A percentile compares a stretch with the other conserved stretches of the same genome.
Evolutionary conservation across 129 eudicot species (phyloP).

Genomic region (Helichrysum umbraculigerum): DNA sequence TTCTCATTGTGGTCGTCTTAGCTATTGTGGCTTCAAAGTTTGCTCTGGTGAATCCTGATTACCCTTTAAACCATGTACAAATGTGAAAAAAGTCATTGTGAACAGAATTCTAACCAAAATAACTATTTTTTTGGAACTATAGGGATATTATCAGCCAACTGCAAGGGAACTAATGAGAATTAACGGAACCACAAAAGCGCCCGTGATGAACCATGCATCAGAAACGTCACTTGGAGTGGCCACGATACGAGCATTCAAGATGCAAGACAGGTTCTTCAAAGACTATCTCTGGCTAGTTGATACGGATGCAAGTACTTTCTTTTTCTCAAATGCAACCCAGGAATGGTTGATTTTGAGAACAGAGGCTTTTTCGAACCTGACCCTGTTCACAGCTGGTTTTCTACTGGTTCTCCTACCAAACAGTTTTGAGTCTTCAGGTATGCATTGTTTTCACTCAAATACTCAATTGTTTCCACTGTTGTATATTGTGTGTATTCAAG

Average conservation of each 20-base stretch:
- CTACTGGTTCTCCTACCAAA: conserved; percentile 57
- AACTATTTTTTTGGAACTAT: background rate
- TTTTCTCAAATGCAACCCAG: conserved; percentile 63
- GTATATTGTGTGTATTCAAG: background rate
- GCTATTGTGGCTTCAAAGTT: conserved; percentile 51
- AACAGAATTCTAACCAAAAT: no score
- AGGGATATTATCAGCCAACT: conserved; percentile 71
- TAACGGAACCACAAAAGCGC: conserved; percentile 87
- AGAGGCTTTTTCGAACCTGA: conserved; percentile 61
- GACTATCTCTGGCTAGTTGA: conserved; percentile 62
- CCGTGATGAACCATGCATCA: conserved; percentile 67
- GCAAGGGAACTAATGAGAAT: conserved; percentile 81
- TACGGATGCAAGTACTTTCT: conserved; percentile 69
- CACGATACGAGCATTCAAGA: conserved; percentile 72
- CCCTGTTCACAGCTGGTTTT: conserved; percentile 56
- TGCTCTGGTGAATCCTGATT: conserved; percentile 45
- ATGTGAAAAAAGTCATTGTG: no score
- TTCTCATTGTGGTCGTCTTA: conserved; percentile 62
- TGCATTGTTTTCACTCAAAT: background rate
- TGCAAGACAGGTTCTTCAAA: conserved; percentile 57
- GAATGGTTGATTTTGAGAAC: conserved; percentile 80
- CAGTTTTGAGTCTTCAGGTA: conserved; percentile 64
- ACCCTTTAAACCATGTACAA: background rate
- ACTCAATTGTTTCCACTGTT: background rate
- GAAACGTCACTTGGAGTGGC: conserved; percentile 84